A percentile compares a stretch with the other conserved stretches of the same genome.
Conservation (phyloP, 2,329 filamentous ascomycete species). For the Arthrobotrys sphaeroides region DNA sequence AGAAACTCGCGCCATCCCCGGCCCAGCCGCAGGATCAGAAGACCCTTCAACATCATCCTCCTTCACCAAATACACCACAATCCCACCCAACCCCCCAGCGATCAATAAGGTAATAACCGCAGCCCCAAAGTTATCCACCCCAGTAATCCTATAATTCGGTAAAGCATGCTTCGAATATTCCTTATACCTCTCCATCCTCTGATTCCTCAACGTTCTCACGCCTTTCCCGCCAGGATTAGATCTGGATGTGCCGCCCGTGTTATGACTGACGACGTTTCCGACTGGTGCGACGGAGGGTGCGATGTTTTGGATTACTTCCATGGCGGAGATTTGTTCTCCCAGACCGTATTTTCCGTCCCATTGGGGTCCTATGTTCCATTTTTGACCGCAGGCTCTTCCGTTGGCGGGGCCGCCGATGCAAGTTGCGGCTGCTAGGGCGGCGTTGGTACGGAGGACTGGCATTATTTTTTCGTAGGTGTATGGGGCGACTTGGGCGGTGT, state of each 20-base stretch:
- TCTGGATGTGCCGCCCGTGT: conserved; percentile 70
- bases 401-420: conserved; percentile 71
- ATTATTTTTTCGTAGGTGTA: conserved; percentile 68
- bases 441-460: conserved; percentile 69
- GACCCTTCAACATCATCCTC: not conserved
- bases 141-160: conserved; percentile 17
- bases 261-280: conserved; percentile 63
- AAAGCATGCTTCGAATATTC: not conserved
- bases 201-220: not conserved
- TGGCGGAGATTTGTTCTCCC: conserved; percentile 74
- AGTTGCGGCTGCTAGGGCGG: conserved; percentile 69
- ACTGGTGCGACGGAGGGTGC: conserved; percentile 62
- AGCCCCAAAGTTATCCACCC: conserved; percentile 18
- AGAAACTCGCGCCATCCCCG: not conserved
- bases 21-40: too few species aligned
- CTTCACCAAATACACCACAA: not conserved
- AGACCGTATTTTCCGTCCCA: conserved; percentile 72
- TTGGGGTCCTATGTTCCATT: conserved; percentile 68
- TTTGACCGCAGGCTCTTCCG: conserved; percentile 71
- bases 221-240: conserved; percentile 60
- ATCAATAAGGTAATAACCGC: conserved; percentile 27
- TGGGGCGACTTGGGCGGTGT: conserved; percentile 71
- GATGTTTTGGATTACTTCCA: conserved; percentile 70
- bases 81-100: not conserved
- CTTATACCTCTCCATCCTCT: not conserved